phyloP scores from a whole-genome alignment of 257 asterid species.

The Linderniella brevidens region DNA sequence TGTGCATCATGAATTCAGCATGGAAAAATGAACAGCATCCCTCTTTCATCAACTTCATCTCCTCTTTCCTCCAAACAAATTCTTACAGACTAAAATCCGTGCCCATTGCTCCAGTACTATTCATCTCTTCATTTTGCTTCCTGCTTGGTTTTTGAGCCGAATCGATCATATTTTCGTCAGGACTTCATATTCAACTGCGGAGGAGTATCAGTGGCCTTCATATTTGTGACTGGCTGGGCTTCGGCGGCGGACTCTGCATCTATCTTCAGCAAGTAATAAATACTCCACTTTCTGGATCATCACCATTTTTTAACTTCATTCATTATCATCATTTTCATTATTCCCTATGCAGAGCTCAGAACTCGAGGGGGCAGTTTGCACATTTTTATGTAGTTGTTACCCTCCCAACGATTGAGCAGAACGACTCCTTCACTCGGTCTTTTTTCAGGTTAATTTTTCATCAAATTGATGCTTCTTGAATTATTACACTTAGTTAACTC shows the following conservation, averaged over 20 bases:
- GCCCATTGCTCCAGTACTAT: constrained; percentile 67
- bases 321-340: constrained; percentile 6
- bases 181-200: constrained; percentile 92
- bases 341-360: constrained; percentile 42
- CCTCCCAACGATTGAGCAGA: constrained; percentile 69
- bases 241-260: constrained; percentile 15
- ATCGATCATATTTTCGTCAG: constrained; percentile 27
- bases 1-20: constrained; percentile 66
- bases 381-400: constrained; percentile 66
- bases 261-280: constrained; percentile 43
- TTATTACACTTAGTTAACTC: constrained; percentile 12
- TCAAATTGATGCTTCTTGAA: constrained; percentile 1
- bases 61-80: constrained; percentile 58
- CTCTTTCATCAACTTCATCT: constrained; percentile 68
- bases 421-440: constrained; percentile 47
- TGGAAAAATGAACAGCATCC: constrained; percentile 81
- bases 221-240: constrained; percentile 62
- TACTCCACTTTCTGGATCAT: constrained; percentile 4
- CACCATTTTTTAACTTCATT: not conserved
- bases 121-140: constrained; percentile 11
- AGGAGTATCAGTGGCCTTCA: constrained; percentile 73
- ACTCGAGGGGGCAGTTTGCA: constrained; percentile 70
- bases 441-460: constrained; percentile 48
- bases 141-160: not conserved
- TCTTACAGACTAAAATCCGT: constrained; percentile 49